Percentiles rank a stretch among this genome's conserved stretches.
Conservation (phyloP, 78 protist species). For the Bigelowiella natans region DNA sequence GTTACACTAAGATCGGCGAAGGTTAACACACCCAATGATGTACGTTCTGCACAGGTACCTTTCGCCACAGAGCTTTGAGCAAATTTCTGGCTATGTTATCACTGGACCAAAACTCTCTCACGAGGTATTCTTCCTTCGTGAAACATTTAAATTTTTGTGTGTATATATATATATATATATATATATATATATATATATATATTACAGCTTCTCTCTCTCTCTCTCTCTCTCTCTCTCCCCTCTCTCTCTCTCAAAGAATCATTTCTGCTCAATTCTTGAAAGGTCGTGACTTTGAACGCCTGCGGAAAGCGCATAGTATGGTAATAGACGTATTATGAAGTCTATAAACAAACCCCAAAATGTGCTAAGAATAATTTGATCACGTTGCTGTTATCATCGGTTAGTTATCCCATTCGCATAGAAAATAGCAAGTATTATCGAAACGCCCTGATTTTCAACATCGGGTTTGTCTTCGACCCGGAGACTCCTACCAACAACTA, state of each 20-base stretch:
- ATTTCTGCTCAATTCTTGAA: too few species aligned
- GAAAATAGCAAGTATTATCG: conserved; percentile 51
- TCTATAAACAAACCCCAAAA: too few species aligned
- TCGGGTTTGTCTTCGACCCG: conserved; percentile 39
- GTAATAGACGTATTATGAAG: too few species aligned
- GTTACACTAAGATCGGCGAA: background rate
- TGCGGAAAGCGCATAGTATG: too few species aligned
- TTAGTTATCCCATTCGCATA: conserved; percentile 28
- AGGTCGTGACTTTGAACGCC: too few species aligned
- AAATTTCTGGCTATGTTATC: background rate
- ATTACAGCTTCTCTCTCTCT: too few species aligned
- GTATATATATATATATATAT: background rate
- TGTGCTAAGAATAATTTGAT: too few species aligned
- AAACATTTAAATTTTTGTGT: background rate
- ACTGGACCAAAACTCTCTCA: background rate
- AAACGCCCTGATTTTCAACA: conserved; percentile 51
- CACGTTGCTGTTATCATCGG: too few species aligned
- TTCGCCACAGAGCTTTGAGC: background rate
- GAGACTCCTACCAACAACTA: background rate
- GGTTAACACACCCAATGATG: background rate
- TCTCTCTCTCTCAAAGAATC: too few species aligned
- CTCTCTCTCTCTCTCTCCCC: too few species aligned
- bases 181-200: background rate
- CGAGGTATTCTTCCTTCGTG: background rate
- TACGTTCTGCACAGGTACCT: background rate